These are phyloP conservation scores for Schizophyllum commune DNA, from an alignment of 1,284 basidiomycete genomes.

Conservation along the genomic window DNA sequence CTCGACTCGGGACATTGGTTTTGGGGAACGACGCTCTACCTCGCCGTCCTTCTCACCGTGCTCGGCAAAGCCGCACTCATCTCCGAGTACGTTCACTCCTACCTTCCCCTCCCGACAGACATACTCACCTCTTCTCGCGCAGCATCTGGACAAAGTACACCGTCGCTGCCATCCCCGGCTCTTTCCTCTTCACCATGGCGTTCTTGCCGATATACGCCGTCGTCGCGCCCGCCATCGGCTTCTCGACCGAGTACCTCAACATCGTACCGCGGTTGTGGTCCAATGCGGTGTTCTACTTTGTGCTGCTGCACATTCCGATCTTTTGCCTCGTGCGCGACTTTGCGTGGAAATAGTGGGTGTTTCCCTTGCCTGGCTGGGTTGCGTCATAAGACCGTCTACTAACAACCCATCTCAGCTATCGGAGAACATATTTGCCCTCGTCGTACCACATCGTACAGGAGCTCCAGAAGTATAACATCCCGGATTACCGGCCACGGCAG, in stretches of 20 bases:
- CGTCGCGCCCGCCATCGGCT: conserved; percentile 80
- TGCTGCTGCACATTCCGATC: conserved; percentile 81
- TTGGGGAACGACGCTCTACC: conserved; percentile 95
- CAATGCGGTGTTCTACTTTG: conserved; percentile 84
- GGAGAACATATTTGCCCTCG: conserved; percentile 82
- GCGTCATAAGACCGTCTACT: conserved; percentile 8
- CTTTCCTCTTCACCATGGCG: conserved; percentile 90
- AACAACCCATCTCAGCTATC: conserved; percentile 51
- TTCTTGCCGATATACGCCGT: conserved; percentile 90
- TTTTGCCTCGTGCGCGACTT: conserved; percentile 89
- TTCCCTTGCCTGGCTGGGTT: no score
- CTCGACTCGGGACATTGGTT: conserved; percentile 92
- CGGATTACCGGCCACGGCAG: conserved; percentile 94
- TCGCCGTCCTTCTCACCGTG: conserved; percentile 89
- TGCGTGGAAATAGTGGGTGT: conserved; percentile 87
- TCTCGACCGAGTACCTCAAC: conserved; percentile 85
- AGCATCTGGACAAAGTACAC: conserved; percentile 99
- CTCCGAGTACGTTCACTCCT: conserved; percentile 71
- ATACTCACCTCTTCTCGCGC: conserved; percentile 10
- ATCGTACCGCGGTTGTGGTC: conserved; percentile 88
- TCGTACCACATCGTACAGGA: conserved; percentile 98
- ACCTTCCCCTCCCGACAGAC: not conserved
- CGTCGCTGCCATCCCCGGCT: conserved; percentile 93
- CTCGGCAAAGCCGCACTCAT: conserved; percentile 96
- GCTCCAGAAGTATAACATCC: conserved; percentile 94